Base-by-base conservation (phyloP, 2,329 filamentous ascomycete species). In the Calonectria multiphialidica region DNA sequence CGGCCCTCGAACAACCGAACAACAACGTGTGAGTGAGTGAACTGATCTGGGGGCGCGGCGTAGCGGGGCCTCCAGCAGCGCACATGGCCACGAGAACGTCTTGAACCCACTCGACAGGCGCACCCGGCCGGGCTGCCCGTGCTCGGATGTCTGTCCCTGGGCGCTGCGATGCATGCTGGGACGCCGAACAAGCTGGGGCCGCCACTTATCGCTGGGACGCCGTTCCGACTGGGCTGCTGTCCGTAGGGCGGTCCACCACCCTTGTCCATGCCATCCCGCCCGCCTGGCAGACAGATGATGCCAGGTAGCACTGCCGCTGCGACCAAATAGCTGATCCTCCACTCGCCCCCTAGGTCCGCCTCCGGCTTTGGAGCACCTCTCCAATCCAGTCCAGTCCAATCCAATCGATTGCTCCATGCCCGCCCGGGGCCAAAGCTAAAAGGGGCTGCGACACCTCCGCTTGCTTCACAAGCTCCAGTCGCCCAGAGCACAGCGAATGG, bases 401-500 rank as follows among this genome's bases (percentile, higher is more conserved):
- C 68, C 50, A 67, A 71, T 63, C 55, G 55, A 67, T 55, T 33
- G 63, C 63, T 55, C 62, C 68, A 50, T 66, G 63, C 63, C 35
- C 35, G 35, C 53, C 53, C 50, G 63, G 45, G 25, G 47, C 69
- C 69, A 67, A 67, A 63, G 45, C 64, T 57, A 55, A 71, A 62
- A 71, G 45, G 69, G 69, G 69, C 35, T 59, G 53, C 53, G 65
- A 65, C 55, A 70, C 65, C 57, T 50, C 49, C 25, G 30, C 25
- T 47, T 50, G 72, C 50, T 47, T 49, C 61, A 66, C 70, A 47
- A 70, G 55, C 63, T 67, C 68, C 71, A 55, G 63, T 74, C 18
- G 70, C 73, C 57, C 66, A 66, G 40, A 47, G 53, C 25, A 25
- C 64, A 73, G 72, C 78, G 78, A 79, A 79, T 79, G 50, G 71